Evolutionary conservation across 1,139 yeast species (phyloP), one percentile per base, ranked within the genome.

Genomic region (Blastobotrys proliferans): DNA sequence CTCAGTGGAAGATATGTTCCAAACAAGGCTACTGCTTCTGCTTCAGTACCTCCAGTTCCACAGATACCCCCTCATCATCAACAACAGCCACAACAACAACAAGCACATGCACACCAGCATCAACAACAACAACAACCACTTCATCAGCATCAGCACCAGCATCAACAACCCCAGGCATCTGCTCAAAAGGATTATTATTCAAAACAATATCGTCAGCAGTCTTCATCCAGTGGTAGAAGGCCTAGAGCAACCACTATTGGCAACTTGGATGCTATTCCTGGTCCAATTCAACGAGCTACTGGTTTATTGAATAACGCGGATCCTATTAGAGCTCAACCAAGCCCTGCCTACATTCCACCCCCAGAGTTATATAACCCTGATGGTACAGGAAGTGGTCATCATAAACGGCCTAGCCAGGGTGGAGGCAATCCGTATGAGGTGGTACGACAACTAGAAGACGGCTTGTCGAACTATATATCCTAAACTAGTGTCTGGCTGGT

Each of bases 291-390:
- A 48, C 63, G 69, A 22, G 71, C 70, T 1, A 65, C 70, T 0
- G 69, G 69, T 5, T 51, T 66, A 47, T 64, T 68, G 42, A 64
- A 67, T 41, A 68, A 70, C 3, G 55, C 57, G 17, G 63, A 65
- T 31, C 58, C 63, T 6, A 66, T 67, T 29, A 61, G 66, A 6
- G 62, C 68, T 17, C 70, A 66, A 47, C 65, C 67, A 8, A 57
- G 64, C 39, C 71, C 71, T 1, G 69, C 70, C 1, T 67, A 67
- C 47, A 54, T 66, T 41, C 71, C 70, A 1, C 71, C 71, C 6
- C 66, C 68, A 1, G 69, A 64, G 33, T 48, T 62, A 29, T 58
- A 50, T 26, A 52, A 50, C n/a, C 28, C 33, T 11, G 31, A 32
- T 28, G 14, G 38, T 21, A 20, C 43, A 36, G 19, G 20, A 6